Evolutionary conservation across 1,284 basidiomycete genomes (phyloP).

Genomic region (Puccinia novopanici): DNA sequence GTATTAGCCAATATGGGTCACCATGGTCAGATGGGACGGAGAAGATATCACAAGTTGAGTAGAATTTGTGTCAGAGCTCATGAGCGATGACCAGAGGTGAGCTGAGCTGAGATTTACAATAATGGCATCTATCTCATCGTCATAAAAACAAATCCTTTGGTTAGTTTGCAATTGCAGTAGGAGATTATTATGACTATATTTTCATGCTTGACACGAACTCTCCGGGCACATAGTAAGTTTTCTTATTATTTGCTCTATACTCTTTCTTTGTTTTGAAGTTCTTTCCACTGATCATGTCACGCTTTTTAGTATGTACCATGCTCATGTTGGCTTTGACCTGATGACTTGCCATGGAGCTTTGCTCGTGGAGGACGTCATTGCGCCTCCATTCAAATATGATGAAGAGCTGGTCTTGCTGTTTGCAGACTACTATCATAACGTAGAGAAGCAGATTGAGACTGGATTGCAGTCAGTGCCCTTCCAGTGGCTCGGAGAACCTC

Average conservation of each 20-base stretch:
- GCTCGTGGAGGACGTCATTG: constrained; percentile 52
- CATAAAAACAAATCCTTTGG: neutral
- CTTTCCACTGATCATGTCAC: constrained; percentile 44
- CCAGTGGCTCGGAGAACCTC: constrained; percentile 55
- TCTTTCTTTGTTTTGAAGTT: neutral
- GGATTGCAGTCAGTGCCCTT: constrained; percentile 54
- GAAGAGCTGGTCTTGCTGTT: constrained; percentile 54
- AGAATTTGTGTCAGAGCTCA: constrained; percentile 52
- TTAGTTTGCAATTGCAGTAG: constrained; percentile 31
- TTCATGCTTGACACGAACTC: constrained; percentile 19
- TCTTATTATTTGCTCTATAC: neutral
- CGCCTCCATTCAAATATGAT: constrained; percentile 50
- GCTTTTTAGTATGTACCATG: constrained; percentile 53
- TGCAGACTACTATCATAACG: constrained; percentile 53
- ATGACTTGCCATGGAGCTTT: constrained; percentile 55
- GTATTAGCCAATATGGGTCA: constrained; percentile 52
- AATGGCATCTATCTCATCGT: neutral
- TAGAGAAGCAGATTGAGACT: constrained; percentile 32
- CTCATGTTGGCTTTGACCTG: constrained; percentile 55
- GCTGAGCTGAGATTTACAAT: constrained; percentile 20
- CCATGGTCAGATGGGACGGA: constrained; percentile 56
- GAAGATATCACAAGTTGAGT: constrained; percentile 54
- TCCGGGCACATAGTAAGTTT: constrained; percentile 42
- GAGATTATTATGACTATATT: constrained; percentile 43
- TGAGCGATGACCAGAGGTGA: constrained; percentile 54